Evolutionary conservation across 192 early-diverging fungal genomes (phyloP).

Genomic region (Coemansia sp.): DNA sequence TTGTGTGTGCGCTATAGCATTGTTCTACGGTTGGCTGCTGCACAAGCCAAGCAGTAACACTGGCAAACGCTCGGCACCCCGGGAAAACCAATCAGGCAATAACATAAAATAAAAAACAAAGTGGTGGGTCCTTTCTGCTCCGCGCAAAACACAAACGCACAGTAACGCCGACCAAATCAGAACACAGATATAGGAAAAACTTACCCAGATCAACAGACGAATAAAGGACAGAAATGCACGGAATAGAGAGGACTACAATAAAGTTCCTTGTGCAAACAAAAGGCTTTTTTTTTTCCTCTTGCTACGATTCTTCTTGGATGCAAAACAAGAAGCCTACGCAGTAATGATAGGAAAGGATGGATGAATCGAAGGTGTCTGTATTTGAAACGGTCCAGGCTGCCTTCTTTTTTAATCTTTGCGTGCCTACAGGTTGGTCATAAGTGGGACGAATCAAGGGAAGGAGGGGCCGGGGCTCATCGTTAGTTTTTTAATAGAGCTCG

Average conservation of each 20-base stretch:
- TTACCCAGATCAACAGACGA: constrained; percentile 5
- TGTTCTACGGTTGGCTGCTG: neutral
- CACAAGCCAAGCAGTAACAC: neutral
- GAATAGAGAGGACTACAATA: neutral
- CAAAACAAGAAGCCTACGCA: constrained; percentile 18
- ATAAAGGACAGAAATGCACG: neutral
- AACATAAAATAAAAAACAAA: neutral
- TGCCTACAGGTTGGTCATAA: neutral
- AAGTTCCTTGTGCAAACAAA: neutral
- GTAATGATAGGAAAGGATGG: neutral
- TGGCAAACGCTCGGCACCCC: neutral
- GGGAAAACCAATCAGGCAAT: neutral
- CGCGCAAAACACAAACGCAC: neutral
- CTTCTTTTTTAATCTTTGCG: constrained; percentile 5
- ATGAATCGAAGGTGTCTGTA: constrained; percentile 1
- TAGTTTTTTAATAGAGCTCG: no score
- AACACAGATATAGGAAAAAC: neutral
- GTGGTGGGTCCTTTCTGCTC: neutral
- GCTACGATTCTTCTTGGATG: constrained; percentile 18
- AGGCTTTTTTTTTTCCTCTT: neutral
- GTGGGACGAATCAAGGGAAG: neutral
- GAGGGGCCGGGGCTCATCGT: neutral
- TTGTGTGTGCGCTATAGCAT: no score
- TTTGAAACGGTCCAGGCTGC: constrained; percentile 14
- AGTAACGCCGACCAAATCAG: neutral